Base-by-base conservation (phyloP, 2,329 filamentous ascomycete genomes). In the Phialemoniopsis sp. region DNA sequence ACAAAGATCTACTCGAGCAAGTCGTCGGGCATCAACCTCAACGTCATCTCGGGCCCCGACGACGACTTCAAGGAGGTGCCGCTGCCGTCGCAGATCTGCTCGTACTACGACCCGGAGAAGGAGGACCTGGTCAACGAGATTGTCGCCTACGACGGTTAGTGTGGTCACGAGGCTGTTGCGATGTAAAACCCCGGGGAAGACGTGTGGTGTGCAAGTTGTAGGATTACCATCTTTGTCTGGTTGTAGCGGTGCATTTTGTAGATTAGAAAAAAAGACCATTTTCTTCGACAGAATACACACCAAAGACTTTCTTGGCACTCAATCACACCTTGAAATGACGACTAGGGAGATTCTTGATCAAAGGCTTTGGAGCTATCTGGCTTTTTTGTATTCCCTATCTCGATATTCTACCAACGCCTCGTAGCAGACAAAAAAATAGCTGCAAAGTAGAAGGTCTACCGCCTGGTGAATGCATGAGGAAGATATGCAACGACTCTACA, bases 1-100 rank as follows among this genome's bases (percentile, higher is more conserved):
- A 89, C 89, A 2, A 88, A 94, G 59, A 73, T 97, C 36, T 95
- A 91, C 62, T 86, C 86, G 28, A 94, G 87, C 73, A 97, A 96
- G 69, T 91, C 82, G 46, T 80, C 82, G 4, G 80, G 85, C 37
- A 75, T 98, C 53, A 98, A 98, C 64, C 74, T 98, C 50, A 89
- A 95, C 51, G 70, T 97, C 12, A 80, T 89, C 4, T 66, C 73
- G 15, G 80, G 80, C 8, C 73, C 71, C 19, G 80, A 87, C 21
- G 87, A 82, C 13, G 93, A 98, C 57, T 94, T 87, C 60, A 85
- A 82, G 60, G 93, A 98, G 66, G 77, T 87, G 38, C 83, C 93
- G 1, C 63, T 97, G 43, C 93, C 93, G 0, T 88, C 90, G 56
- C 93, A 98, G 71, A 86, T 96, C 55, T 82, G 89, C 62, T 79